Evolutionary conservation across 1,139 yeast species (phyloP).

Genomic region (Zygosaccharomyces sapae): DNA sequence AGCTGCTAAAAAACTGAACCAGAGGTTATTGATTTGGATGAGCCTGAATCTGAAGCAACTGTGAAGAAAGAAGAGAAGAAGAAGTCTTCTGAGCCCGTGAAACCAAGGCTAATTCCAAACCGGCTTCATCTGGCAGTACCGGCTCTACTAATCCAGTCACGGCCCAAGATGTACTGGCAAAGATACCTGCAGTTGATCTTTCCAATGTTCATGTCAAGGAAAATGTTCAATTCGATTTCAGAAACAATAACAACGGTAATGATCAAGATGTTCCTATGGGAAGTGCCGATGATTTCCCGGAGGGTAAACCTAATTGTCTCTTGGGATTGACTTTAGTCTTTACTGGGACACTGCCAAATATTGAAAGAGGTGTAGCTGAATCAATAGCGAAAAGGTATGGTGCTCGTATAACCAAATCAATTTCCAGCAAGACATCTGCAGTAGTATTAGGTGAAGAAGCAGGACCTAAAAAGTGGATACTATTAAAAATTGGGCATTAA

Average conservation of each 20-base stretch:
- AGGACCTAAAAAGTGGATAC: slow-evolving; percentile 88
- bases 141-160: slow-evolving; percentile 10
- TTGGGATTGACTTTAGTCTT: slow-evolving; percentile 88
- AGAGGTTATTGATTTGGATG: slow-evolving; percentile 29
- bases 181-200: slow-evolving; percentile 35
- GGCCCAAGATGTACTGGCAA: slow-evolving; percentile 31
- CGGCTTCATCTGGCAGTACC: background rate
- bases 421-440: slow-evolving; percentile 78
- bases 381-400: slow-evolving; percentile 79
- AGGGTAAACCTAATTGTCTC: slow-evolving; percentile 77
- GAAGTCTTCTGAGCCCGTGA: background rate
- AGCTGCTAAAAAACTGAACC: slow-evolving; percentile 1
- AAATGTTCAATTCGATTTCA: slow-evolving; percentile 28
- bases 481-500: slow-evolving; percentile 68
- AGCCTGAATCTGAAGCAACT: slow-evolving; percentile 15
- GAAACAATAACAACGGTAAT: slow-evolving; percentile 11
- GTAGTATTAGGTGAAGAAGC: slow-evolving; percentile 95
- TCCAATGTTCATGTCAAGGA: slow-evolving; percentile 34
- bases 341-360: slow-evolving; percentile 80
- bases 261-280: slow-evolving; percentile 16
- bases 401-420: slow-evolving; percentile 86
- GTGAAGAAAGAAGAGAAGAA: slow-evolving; percentile 3
- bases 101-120: background rate
- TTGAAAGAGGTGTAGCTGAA: slow-evolving; percentile 75
- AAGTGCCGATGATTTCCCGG: slow-evolving; percentile 43